phyloP scores from a whole-genome alignment of 371 early-diverging fungal genomes.

The Mortierella polycephala region DNA sequence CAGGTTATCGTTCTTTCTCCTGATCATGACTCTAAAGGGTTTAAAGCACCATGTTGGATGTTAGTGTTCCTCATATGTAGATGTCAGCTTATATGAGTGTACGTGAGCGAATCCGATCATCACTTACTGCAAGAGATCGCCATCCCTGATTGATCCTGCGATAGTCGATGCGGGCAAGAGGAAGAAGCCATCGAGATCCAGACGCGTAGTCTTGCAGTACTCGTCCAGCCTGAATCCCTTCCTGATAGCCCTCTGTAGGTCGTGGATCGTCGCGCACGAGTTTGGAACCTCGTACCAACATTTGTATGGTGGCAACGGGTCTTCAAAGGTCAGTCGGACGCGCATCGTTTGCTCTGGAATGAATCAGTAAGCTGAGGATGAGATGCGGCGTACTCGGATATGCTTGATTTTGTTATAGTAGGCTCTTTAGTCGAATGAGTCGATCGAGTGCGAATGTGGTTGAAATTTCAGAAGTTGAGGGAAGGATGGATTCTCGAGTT shows the following conservation, averaged over 20 bases:
- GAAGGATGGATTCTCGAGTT: no score
- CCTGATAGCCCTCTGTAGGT: conserved; percentile 38
- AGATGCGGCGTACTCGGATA: no score
- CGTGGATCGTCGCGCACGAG: conserved; percentile 32
- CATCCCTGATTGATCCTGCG: conserved; percentile 38
- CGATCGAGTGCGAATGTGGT: no score
- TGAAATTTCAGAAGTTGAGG: no score
- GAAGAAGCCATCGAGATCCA: conserved; percentile 54
- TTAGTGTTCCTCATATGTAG: no score
- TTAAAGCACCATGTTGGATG: not conserved
- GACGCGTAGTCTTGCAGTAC: conserved; percentile 43
- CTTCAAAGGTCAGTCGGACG: conserved; percentile 43
- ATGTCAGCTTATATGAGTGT: no score
- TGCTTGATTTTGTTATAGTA: not conserved
- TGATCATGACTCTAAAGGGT: conserved; percentile 33
- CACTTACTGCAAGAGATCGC: conserved; percentile 44
- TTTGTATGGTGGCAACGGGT: conserved; percentile 46
- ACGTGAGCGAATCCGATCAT: not conserved
- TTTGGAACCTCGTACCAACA: conserved; percentile 51
- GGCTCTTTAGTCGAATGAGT: no score
- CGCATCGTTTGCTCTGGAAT: conserved; percentile 22
- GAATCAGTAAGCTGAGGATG: conserved; percentile 3
- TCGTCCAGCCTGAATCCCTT: conserved; percentile 39
- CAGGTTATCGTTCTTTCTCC: conserved; percentile 12
- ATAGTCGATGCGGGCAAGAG: conserved; percentile 33